Percentiles rank a stretch among this genome's conserved stretches.
Evolutionary conservation across 129 eudicot species (phyloP).

Genomic region (Tanacetum coccineum): DNA sequence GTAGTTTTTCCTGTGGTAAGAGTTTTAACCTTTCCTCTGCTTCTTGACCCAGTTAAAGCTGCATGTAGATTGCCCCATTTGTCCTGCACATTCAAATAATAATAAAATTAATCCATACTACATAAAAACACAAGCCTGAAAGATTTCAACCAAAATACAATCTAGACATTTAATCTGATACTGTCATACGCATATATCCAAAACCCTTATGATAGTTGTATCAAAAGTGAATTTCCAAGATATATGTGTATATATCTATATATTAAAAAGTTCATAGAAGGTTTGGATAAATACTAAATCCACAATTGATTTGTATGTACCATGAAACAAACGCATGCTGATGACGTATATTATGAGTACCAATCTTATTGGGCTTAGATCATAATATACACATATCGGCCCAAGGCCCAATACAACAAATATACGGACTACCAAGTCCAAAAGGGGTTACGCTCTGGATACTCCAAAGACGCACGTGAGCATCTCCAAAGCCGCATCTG

Average conservation of each 20-base stretch:
- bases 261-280: slow-evolving; percentile 6
- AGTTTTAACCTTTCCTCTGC: slow-evolving; percentile 14
- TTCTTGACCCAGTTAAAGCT: not conserved
- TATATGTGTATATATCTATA: slow-evolving; percentile 5
- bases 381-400: no score
- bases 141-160: not conserved
- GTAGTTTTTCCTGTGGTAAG: not conserved
- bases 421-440: no score
- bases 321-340: not conserved
- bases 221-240: slow-evolving; percentile 1
- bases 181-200: not conserved
- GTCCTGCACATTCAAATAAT: not conserved
- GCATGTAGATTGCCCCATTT: not conserved
- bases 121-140: not conserved
- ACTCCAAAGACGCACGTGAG: no score
- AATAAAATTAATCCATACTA: not conserved
- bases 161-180: not conserved
- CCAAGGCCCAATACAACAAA: no score
- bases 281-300: slow-evolving; percentile 1
- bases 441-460: no score
- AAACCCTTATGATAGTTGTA: not conserved
- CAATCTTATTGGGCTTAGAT: no score
- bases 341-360: no score
- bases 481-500: no score
- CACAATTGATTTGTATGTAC: slow-evolving; percentile 1